Evolutionary conservation across 2,329 filamentous ascomycete species (phyloP).

Genomic region (Fusarium lyarnte): DNA sequence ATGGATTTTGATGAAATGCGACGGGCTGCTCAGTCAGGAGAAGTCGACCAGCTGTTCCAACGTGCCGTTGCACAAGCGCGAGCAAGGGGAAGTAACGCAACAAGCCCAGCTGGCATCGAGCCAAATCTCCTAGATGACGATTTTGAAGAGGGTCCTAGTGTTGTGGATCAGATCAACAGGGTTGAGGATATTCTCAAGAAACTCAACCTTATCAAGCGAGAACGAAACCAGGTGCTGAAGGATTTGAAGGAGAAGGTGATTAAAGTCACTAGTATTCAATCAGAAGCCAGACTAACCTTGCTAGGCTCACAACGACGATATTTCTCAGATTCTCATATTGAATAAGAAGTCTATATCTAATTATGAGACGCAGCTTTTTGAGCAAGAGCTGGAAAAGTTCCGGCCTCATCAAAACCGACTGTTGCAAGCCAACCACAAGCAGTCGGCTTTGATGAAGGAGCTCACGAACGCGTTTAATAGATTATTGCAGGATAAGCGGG

Average conservation of each 20-base stretch:
- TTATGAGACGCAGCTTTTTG: slow-evolving; percentile 91
- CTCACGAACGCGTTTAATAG: slow-evolving; percentile 87
- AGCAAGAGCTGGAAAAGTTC: slow-evolving; percentile 98
- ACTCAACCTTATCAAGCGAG: slow-evolving; percentile 89
- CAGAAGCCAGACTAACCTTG: slow-evolving; percentile 33
- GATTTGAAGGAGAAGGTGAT: slow-evolving; percentile 96
- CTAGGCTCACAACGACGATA: slow-evolving; percentile 94
- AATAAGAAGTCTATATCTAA: slow-evolving; percentile 97
- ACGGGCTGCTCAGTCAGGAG: slow-evolving; percentile 83
- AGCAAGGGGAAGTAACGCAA: slow-evolving; percentile 68
- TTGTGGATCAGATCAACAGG: slow-evolving; percentile 86
- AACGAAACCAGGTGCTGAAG: slow-evolving; percentile 90
- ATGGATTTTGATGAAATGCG: slow-evolving; percentile 95
- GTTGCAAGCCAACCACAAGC: slow-evolving; percentile 94
- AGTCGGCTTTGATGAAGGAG: slow-evolving; percentile 93
- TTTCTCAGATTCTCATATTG: slow-evolving; percentile 94
- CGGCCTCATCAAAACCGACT: slow-evolving; percentile 90
- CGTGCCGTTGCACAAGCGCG: slow-evolving; percentile 83
- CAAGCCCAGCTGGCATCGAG: slow-evolving; percentile 70
- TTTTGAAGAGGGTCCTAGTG: slow-evolving; percentile 82
- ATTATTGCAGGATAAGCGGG: slow-evolving; percentile 91
- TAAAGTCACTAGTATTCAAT: neutral
- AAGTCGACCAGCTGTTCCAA: slow-evolving; percentile 90
- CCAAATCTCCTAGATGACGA: slow-evolving; percentile 90
- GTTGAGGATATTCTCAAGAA: slow-evolving; percentile 94